A percentile compares a stretch with the other conserved stretches of the same genome.
phyloP scores from a whole-genome alignment of 352 stramenopile species.

The Pythium biforme region DNA sequence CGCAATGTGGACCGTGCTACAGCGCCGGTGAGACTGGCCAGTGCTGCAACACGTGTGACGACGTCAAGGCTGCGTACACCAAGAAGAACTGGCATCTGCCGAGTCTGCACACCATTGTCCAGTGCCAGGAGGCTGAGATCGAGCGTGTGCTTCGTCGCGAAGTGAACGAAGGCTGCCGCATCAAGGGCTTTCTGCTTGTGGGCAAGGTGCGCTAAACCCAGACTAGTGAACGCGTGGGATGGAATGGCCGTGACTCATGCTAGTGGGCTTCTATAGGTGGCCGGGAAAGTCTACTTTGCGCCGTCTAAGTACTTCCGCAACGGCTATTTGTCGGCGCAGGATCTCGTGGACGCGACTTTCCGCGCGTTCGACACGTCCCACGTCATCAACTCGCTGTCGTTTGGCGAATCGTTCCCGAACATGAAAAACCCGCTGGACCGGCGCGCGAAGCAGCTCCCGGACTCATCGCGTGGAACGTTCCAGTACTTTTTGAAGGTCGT shows the following conservation, averaged over 20 bases:
- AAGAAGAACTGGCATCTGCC: constrained; percentile 75
- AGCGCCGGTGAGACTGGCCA: constrained; percentile 51
- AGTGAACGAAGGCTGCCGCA: constrained; percentile 75
- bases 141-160: constrained; percentile 75
- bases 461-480: constrained; percentile 58
- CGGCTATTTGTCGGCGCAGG: constrained; percentile 47
- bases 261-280: constrained; percentile 59
- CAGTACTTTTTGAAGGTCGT: constrained; percentile 93
- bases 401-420: constrained; percentile 75
- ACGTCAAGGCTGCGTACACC: constrained; percentile 56
- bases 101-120: constrained; percentile 70
- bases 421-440: constrained; percentile 85
- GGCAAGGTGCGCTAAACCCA: constrained; percentile 49
- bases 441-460: constrained; percentile 55
- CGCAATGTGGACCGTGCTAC: constrained; percentile 75
- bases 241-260: too few species aligned
- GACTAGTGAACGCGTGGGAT: too few species aligned
- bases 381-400: constrained; percentile 48
- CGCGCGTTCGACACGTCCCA: constrained; percentile 39
- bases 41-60: constrained; percentile 33
- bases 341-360: constrained; percentile 31
- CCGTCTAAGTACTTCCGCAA: constrained; percentile 82
- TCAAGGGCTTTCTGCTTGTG: constrained; percentile 69
- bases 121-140: constrained; percentile 78
- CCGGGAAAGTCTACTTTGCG: constrained; percentile 79